Conservation (phyloP, 1,139 yeast species). For the Kurtzmaniella quercitrusa region DNA sequence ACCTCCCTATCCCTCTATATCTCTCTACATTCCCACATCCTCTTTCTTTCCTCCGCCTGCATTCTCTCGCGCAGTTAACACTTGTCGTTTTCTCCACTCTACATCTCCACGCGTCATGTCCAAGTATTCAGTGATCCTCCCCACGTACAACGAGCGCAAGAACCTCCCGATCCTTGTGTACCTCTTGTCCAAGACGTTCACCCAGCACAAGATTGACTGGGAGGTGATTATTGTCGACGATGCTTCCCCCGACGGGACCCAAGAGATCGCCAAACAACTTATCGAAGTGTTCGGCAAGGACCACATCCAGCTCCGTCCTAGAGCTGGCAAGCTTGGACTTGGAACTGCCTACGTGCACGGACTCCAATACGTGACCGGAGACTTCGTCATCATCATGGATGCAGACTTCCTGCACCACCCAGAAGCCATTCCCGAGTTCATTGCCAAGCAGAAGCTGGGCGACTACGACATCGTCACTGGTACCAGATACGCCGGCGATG, state of each 20-base stretch:
- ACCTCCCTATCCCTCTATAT: no score
- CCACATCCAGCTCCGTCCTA: slow-evolving; percentile 63
- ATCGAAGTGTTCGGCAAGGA: slow-evolving; percentile 59
- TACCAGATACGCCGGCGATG: slow-evolving; percentile 76
- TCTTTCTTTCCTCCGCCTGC: not conserved
- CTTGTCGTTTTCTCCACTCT: not conserved
- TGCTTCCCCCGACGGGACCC: slow-evolving; percentile 81
- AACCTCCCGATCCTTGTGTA: slow-evolving; percentile 70
- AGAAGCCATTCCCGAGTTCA: slow-evolving; percentile 73
- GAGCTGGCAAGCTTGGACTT: slow-evolving; percentile 76
- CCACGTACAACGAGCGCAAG: slow-evolving; percentile 74
- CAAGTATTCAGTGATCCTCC: slow-evolving; percentile 73
- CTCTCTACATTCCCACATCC: no score
- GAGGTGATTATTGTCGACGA: slow-evolving; percentile 79
- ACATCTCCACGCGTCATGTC: not conserved
- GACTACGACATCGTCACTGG: slow-evolving; percentile 82
- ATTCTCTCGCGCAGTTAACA: not conserved
- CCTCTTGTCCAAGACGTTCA: slow-evolving; percentile 68
- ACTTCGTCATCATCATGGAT: slow-evolving; percentile 79
- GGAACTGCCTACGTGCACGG: slow-evolving; percentile 86
- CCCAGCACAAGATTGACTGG: slow-evolving; percentile 60
- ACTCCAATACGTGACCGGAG: slow-evolving; percentile 65
- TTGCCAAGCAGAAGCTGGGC: slow-evolving; percentile 60
- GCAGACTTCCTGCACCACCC: slow-evolving; percentile 86
- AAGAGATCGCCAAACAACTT: slow-evolving; percentile 64